Conservation (phyloP, 2,329 filamentous ascomycete species). For the Phaeosphaeriaceae sp. region DNA sequence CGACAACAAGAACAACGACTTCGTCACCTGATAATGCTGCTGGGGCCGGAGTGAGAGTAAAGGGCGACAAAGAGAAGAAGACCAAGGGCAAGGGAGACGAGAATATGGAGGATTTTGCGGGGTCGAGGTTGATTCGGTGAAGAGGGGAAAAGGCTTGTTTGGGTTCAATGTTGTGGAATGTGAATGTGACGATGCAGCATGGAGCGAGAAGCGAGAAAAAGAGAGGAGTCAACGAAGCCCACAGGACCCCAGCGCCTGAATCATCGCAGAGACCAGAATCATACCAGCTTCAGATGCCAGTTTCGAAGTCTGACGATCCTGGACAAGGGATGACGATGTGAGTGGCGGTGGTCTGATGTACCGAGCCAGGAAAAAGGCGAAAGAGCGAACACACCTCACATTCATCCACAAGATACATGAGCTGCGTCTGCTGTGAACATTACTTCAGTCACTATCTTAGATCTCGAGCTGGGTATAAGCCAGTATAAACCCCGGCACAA, state of each 20-base stretch:
- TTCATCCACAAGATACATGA: not conserved
- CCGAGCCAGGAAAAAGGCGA: too few species aligned
- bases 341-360: too few species aligned
- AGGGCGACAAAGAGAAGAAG: conserved; percentile 20
- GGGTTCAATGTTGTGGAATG: too few species aligned
- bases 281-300: too few species aligned
- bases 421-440: conserved; percentile 18
- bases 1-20: not conserved
- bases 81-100: conserved; percentile 28
- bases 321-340: too few species aligned
- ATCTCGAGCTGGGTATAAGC: conserved; percentile 26
- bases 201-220: too few species aligned
- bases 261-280: too few species aligned
- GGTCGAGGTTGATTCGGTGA: conserved; percentile 35
- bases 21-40: conserved; percentile 5
- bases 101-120: conserved; percentile 45
- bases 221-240: too few species aligned
- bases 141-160: not conserved
- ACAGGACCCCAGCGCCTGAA: too few species aligned
- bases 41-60: not conserved
- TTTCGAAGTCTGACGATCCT: too few species aligned
- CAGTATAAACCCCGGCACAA: conserved; percentile 17
- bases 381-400: too few species aligned
- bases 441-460: conserved; percentile 37
- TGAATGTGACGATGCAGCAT: too few species aligned